Percentiles rank a stretch among this genome's conserved stretches.
Evolutionary conservation across 2,329 filamentous ascomycete genomes (phyloP).

Genomic region (Cercospora sp.): DNA sequence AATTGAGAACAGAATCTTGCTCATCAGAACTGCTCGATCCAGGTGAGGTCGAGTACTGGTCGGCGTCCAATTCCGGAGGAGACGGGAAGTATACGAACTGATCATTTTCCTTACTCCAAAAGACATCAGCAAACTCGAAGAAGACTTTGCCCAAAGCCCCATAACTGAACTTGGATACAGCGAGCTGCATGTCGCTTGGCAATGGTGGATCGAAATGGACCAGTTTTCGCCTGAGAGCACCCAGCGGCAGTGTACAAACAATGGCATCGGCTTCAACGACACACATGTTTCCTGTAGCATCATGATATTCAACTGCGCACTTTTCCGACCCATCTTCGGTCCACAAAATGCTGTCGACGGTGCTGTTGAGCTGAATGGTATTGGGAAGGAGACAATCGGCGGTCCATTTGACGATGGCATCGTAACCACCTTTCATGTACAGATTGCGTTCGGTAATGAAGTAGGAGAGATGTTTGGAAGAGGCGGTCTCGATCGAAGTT

Average conservation of each 20-base stretch:
- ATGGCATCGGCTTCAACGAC: slow-evolving; percentile 43
- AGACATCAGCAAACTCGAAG: slow-evolving; percentile 47
- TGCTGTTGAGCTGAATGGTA: slow-evolving; percentile 42
- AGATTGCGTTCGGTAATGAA: slow-evolving; percentile 48
- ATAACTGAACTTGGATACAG: slow-evolving; percentile 43
- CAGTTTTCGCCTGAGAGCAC: slow-evolving; percentile 43
- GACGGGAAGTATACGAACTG: slow-evolving; percentile 49
- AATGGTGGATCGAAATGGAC: slow-evolving; percentile 44
- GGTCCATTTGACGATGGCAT: slow-evolving; percentile 46
- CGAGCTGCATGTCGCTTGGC: slow-evolving; percentile 41
- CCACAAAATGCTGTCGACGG: slow-evolving; percentile 45
- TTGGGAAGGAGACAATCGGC: slow-evolving; percentile 42
- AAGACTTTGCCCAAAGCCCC: slow-evolving; percentile 48
- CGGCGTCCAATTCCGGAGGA: slow-evolving; percentile 33
- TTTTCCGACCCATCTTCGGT: slow-evolving; percentile 33
- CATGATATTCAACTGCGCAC: slow-evolving; percentile 33
- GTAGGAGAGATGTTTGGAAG: slow-evolving; percentile 46
- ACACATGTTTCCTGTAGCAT: slow-evolving; percentile 28
- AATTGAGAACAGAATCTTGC: slow-evolving; percentile 44
- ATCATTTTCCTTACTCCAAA: slow-evolving; percentile 50
- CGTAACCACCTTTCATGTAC: slow-evolving; percentile 51
- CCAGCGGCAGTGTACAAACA: slow-evolving; percentile 44
- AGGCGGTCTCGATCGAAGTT: slow-evolving; percentile 45
- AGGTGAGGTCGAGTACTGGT: slow-evolving; percentile 31
- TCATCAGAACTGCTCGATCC: slow-evolving; percentile 36